Evolutionary conservation across 352 stramenopile genomes (phyloP).

Genomic region (Phytopythium mirpurense): DNA sequence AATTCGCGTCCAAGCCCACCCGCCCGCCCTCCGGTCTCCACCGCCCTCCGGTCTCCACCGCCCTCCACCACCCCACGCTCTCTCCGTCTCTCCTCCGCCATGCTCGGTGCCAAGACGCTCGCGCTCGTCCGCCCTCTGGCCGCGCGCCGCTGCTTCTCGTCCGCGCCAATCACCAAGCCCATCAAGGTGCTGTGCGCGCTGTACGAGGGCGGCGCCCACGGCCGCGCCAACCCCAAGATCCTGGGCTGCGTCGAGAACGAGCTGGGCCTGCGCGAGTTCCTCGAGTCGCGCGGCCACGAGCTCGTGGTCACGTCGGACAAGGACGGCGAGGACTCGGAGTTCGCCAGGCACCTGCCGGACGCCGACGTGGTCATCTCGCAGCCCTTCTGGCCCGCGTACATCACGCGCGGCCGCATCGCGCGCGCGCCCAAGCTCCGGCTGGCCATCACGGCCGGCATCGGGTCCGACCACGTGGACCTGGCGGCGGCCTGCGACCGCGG

Average conservation of each 20-base stretch:
- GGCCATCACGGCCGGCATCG: conserved; percentile 35
- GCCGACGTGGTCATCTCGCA: conserved; percentile 44
- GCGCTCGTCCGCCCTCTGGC: conserved; percentile 4
- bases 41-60: too few relatives aligned
- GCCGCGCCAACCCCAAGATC: conserved; percentile 24
- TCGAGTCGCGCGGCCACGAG: conserved; percentile 33
- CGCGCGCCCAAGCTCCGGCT: conserved; percentile 38
- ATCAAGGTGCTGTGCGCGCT: conserved; percentile 32
- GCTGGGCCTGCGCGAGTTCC: conserved; percentile 35
- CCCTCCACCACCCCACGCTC: too few relatives aligned
- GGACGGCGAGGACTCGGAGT: conserved; percentile 36
- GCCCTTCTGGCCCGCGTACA: conserved; percentile 49
- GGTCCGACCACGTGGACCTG: conserved; percentile 41
- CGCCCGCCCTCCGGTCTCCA: too few relatives aligned
- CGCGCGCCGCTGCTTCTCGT: conserved; percentile 18
- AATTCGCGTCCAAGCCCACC: neutral
- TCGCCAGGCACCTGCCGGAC: conserved; percentile 28
- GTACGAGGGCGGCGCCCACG: conserved; percentile 22
- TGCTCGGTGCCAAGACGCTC: conserved; percentile 16
- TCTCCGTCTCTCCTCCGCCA: conserved; percentile 1
- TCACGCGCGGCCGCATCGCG: conserved; percentile 33
- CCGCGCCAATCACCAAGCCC: conserved; percentile 16
- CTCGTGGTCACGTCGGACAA: conserved; percentile 40
- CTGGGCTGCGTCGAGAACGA: conserved; percentile 38
- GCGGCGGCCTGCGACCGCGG: conserved; percentile 30